Evolutionary conservation across 2,329 filamentous ascomycete genomes (phyloP).

Genomic region (Microcyclosporella mali): DNA sequence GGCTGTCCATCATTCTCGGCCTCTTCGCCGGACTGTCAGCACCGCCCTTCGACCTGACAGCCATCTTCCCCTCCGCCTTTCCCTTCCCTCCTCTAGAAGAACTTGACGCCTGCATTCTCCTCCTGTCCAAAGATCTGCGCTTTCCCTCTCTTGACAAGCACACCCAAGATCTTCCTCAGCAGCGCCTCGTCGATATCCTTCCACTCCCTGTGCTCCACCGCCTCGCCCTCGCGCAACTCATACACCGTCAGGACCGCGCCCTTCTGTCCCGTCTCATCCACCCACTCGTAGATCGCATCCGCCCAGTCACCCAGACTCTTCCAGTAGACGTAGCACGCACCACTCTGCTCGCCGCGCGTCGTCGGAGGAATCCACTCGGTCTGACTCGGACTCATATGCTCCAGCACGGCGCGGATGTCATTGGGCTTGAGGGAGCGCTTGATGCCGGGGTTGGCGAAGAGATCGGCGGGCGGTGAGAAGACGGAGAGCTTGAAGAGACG

Average conservation of each 20-base stretch:
- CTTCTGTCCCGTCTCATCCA: slow-evolving; percentile 81
- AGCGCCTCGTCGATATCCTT: slow-evolving; percentile 67
- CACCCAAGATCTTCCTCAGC: slow-evolving; percentile 68
- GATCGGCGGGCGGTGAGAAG: slow-evolving; percentile 42
- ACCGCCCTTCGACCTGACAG: not conserved
- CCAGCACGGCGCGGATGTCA: slow-evolving; percentile 49
- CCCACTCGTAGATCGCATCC: slow-evolving; percentile 66
- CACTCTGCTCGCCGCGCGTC: slow-evolving; percentile 39
- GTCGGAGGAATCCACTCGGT: slow-evolving; percentile 32
- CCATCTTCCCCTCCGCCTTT: not conserved
- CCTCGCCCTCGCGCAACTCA: slow-evolving; percentile 84
- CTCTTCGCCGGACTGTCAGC: slow-evolving; percentile 1
- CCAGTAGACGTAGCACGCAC: slow-evolving; percentile 75
- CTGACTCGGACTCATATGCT: slow-evolving; percentile 46
- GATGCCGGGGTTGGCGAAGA: slow-evolving; percentile 48
- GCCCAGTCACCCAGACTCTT: slow-evolving; percentile 87
- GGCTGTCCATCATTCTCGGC: not conserved
- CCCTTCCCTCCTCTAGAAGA: slow-evolving; percentile 61
- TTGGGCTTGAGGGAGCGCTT: slow-evolving; percentile 43
- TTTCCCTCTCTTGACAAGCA: slow-evolving; percentile 83
- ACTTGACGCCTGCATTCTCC: slow-evolving; percentile 88
- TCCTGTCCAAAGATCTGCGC: slow-evolving; percentile 90
- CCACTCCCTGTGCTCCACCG: slow-evolving; percentile 48
- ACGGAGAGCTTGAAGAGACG: slow-evolving; percentile 70
- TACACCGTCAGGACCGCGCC: slow-evolving; percentile 86